A percentile compares a stretch with the other conserved stretches of the same genome.
Evolutionary conservation across 805 yeast genomes (phyloP).

Genomic region (Yamadazyma scolyti): DNA sequence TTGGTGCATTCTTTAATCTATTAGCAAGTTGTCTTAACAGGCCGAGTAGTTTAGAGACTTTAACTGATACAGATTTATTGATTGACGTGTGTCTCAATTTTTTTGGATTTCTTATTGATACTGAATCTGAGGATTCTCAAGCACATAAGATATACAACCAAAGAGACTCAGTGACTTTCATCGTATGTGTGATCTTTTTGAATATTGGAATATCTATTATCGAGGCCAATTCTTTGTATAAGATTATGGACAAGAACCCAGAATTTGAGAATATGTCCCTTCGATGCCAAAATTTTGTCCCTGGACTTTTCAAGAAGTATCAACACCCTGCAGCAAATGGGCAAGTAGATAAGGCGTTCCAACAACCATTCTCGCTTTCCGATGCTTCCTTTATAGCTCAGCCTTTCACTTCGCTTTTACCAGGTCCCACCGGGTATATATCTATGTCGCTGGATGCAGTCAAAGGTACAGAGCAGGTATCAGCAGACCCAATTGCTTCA

Average conservation of each 20-base stretch:
- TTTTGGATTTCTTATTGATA: constrained; percentile 10
- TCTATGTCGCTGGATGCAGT: constrained; percentile 5
- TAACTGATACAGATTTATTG: constrained; percentile 26
- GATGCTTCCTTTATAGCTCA: too few relatives aligned
- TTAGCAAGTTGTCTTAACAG: constrained; percentile 27
- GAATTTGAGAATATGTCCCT: constrained; percentile 15
- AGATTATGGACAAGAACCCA: constrained; percentile 15
- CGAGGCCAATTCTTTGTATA: constrained; percentile 15
- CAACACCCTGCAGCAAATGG: too few relatives aligned
- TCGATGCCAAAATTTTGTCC: constrained; percentile 16
- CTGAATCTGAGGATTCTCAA: constrained; percentile 1
- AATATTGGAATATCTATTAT: constrained; percentile 18
- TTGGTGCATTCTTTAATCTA: constrained; percentile 27
- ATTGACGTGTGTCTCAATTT: constrained; percentile 15
- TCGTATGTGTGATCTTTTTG: constrained; percentile 18
- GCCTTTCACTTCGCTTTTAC: constrained; percentile 3
- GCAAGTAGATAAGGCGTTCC: too few relatives aligned
- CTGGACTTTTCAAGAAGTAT: constrained; percentile 14
- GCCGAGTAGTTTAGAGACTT: constrained; percentile 23
- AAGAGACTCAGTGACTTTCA: constrained; percentile 16
- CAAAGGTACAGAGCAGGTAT: too few relatives aligned
- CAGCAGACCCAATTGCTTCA: too few relatives aligned
- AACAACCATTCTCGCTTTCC: too few relatives aligned
- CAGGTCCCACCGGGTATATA: constrained; percentile 15
- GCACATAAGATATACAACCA: constrained; percentile 10